Percentiles rank a stretch among this genome's conserved stretches.
Evolutionary conservation across 116 monocot species (phyloP).

Genomic region (Cymodocea nodosa): DNA sequence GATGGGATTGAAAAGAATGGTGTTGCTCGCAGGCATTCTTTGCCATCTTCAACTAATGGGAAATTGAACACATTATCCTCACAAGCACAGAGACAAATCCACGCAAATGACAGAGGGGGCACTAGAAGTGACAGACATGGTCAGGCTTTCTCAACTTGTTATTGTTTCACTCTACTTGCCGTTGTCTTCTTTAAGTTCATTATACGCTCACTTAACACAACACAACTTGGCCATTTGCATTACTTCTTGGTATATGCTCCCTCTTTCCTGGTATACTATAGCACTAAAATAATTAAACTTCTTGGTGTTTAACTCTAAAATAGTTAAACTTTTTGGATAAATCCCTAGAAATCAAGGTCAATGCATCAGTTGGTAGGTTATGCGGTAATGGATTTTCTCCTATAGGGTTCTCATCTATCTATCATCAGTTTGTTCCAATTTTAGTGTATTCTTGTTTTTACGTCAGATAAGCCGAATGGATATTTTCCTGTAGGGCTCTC

Average conservation of each 20-base stretch:
- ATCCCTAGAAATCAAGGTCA: neutral
- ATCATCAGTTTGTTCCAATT: neutral
- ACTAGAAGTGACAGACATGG: slow-evolving; percentile 38
- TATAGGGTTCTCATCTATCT: neutral
- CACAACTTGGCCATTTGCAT: too few species aligned
- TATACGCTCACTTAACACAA: too few species aligned
- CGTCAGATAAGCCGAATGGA: slow-evolving; percentile 7
- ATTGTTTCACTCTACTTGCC: too few species aligned
- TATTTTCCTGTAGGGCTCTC: neutral
- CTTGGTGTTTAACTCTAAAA: too few species aligned
- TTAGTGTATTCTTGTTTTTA: neutral
- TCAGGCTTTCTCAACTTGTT: slow-evolving; percentile 3
- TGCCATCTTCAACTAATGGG: slow-evolving; percentile 58
- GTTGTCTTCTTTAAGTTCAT: neutral
- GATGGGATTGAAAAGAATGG: slow-evolving; percentile 55
- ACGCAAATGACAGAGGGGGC: slow-evolving; percentile 26
- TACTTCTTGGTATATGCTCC: too few species aligned
- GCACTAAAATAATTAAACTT: too few species aligned
- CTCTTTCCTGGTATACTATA: too few species aligned
- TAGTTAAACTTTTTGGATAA: too few species aligned
- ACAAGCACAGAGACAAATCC: slow-evolving; percentile 32
- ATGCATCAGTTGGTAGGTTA: neutral
- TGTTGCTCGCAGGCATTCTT: slow-evolving; percentile 56
- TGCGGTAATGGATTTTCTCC: neutral
- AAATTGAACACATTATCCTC: slow-evolving; percentile 50